Conservation (phyloP, 2,329 filamentous ascomycete genomes). For the Fusarium sp. region DNA sequence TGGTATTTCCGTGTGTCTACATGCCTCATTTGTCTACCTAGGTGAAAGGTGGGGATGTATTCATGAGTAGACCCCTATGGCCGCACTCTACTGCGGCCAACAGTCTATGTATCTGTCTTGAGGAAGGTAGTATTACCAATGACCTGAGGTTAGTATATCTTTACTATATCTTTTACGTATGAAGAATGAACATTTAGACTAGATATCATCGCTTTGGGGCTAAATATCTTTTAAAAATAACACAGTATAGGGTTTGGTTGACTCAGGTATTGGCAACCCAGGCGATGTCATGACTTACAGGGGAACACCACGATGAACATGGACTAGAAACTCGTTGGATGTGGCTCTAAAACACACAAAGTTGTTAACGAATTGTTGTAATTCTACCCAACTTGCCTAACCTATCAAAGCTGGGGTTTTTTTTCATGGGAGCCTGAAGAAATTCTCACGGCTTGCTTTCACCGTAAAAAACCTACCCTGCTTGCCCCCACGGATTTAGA, state of each 20-base stretch:
- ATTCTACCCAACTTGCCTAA: neutral
- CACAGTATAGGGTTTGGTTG: neutral
- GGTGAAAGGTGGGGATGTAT: neutral
- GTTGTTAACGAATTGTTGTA: neutral
- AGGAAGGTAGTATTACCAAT: neutral
- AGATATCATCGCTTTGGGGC: neutral
- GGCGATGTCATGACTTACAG: neutral
- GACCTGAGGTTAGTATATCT: neutral
- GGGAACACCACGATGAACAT: neutral
- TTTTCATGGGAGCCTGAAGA: neutral
- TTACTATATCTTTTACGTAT: neutral
- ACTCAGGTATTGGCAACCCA: neutral
- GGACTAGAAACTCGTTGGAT: too few relatives aligned
- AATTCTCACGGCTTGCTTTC: neutral
- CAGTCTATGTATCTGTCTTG: neutral
- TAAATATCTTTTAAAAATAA: neutral
- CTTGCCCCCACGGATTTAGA: too few relatives aligned
- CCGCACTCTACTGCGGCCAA: neutral
- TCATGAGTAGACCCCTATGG: neutral
- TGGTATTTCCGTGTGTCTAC: neutral
- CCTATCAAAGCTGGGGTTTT: too few relatives aligned
- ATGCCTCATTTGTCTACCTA: neutral
- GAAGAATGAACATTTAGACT: neutral
- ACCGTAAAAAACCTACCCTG: neutral
- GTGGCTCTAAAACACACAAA: neutral